Conservation (phyloP, 1,284 basidiomycete species). For the Cystobasidium sp. region DNA sequence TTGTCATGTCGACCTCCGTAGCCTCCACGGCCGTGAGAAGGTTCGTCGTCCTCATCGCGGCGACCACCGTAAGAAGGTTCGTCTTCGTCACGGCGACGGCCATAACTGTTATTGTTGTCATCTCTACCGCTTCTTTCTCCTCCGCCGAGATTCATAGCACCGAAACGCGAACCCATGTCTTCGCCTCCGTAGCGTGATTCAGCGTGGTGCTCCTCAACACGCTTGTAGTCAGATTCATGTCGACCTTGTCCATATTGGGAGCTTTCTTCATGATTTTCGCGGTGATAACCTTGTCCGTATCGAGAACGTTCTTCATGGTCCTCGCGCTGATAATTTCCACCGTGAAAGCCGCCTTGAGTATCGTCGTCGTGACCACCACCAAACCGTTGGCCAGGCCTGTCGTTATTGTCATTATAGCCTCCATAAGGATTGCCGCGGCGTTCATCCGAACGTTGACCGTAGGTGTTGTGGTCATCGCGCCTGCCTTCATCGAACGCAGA, state of each 20-base stretch:
- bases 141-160: conserved; percentile 27
- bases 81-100: neutral
- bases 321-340: neutral
- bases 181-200: conserved; percentile 7
- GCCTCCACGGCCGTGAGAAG: neutral
- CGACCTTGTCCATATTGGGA: neutral
- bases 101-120: neutral
- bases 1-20: conserved; percentile 8
- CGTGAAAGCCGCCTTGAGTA: neutral
- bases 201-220: conserved; percentile 10
- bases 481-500: neutral
- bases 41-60: neutral
- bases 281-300: too few species aligned
- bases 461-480: neutral
- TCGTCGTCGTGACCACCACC: conserved; percentile 5
- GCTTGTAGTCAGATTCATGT: neutral
- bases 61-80: neutral
- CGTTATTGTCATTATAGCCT: neutral
- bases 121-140: neutral
- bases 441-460: neutral
- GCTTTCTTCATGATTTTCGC: neutral
- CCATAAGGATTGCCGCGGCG: neutral
- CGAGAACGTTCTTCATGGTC: neutral
- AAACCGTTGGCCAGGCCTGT: neutral
- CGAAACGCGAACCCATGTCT: conserved; percentile 7